Conservation (phyloP, 371 early-diverging fungal genomes). For the Cokeromyces recurvatus region DNA sequence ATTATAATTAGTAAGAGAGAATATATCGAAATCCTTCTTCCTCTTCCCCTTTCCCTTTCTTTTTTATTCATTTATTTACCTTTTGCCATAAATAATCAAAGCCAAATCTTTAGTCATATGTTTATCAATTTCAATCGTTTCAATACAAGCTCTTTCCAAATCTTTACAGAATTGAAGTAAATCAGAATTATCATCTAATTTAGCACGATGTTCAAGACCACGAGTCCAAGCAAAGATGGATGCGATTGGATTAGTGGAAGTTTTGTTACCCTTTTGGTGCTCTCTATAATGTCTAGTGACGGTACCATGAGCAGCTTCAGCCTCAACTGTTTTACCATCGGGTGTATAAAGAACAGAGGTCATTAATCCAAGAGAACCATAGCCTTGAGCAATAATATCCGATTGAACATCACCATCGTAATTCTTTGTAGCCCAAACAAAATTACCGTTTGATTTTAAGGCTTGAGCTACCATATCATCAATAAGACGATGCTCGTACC, state of each 20-base stretch:
- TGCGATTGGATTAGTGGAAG: constrained; percentile 96
- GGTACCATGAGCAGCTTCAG: constrained; percentile 97
- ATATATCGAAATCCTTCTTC: background rate
- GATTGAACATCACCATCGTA: constrained; percentile 95
- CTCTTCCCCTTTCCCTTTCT: background rate
- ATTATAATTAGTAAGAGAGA: background rate
- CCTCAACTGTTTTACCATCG: constrained; percentile 92
- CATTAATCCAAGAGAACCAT: constrained; percentile 91
- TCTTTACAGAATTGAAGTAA: constrained; percentile 73
- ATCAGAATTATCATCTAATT: constrained; percentile 79
- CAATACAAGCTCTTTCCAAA: constrained; percentile 86
- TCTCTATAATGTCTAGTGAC: constrained; percentile 97
- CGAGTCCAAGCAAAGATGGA: constrained; percentile 98
- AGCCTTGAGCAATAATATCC: constrained; percentile 94
- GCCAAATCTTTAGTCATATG: constrained; percentile 98
- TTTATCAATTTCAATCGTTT: constrained; percentile 79
- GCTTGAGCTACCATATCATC: constrained; percentile 99
- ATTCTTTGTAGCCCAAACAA: constrained; percentile 96
- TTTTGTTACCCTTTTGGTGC: constrained; percentile 89
- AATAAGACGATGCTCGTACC: constrained; percentile 97
- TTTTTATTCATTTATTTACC: constrained; percentile 35
- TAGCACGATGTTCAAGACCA: constrained; percentile 93
- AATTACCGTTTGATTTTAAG: constrained; percentile 92
- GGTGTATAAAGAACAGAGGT: constrained; percentile 93
- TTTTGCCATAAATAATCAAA: constrained; percentile 85